These are phyloP conservation scores for Epichloe gansuensis DNA, from an alignment of 2,329 filamentous ascomycete genomes.

Conservation along the genomic window DNA sequence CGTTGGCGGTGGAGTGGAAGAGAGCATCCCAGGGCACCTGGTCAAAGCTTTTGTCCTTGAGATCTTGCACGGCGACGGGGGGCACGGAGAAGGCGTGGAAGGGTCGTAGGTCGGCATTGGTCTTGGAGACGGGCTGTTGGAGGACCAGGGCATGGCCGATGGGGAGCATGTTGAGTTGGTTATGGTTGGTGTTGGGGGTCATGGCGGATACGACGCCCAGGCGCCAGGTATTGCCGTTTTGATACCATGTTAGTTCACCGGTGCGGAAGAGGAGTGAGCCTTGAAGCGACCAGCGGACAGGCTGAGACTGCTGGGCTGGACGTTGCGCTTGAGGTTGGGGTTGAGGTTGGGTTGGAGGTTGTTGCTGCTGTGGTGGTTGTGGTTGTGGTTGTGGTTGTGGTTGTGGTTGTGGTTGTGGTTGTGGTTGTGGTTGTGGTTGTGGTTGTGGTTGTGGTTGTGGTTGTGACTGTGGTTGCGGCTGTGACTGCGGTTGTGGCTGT, in stretches of 20 bases:
- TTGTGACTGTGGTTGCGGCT: not conserved
- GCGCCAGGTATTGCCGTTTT: conserved; percentile 33
- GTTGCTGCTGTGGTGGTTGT: conserved; percentile 1
- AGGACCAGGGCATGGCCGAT: conserved; percentile 26
- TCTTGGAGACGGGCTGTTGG: conserved; percentile 26
- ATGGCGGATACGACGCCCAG: conserved; percentile 30
- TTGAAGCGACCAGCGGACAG: conserved; percentile 20
- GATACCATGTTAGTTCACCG: conserved; percentile 39
- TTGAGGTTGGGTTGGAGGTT: conserved; percentile 7
- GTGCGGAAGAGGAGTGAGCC: conserved; percentile 28
- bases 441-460: conserved; percentile 8
- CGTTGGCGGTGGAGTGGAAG: conserved; percentile 20
- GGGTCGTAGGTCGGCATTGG: conserved; percentile 30
- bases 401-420: conserved; percentile 7
- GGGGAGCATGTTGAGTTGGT: conserved; percentile 26
- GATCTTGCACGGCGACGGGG: conserved; percentile 24
- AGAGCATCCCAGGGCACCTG: conserved; percentile 30
- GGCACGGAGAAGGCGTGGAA: conserved; percentile 41
- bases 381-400: conserved; percentile 8
- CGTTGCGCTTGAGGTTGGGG: conserved; percentile 12
- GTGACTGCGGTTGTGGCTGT: conserved; percentile 7
- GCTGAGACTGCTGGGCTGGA: conserved; percentile 4
- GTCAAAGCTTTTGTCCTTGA: conserved; percentile 28
- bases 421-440: conserved; percentile 8
- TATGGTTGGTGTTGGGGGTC: conserved; percentile 11